phyloP scores from a whole-genome alignment of 2,329 filamentous ascomycete species.

The Calonectria fujianensis region DNA sequence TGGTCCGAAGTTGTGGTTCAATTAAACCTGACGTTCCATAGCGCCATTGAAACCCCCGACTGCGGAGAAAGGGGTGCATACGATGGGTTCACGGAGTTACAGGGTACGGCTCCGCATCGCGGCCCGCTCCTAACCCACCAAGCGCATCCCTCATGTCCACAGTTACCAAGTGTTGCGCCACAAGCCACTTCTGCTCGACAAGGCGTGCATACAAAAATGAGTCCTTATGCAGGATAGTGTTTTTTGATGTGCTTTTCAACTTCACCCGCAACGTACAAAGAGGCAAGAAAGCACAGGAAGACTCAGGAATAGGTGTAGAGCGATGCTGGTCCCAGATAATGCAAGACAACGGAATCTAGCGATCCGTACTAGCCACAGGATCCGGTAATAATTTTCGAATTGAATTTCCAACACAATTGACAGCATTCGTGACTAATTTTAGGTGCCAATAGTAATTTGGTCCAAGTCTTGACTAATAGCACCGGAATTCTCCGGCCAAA shows the following conservation, averaged over 20 bases:
- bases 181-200: not conserved
- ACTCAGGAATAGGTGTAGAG: no score
- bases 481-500: no score
- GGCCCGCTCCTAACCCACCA: not conserved
- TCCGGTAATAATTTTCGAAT: no score
- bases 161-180: not conserved
- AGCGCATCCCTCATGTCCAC: not conserved
- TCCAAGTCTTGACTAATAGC: no score
- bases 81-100: not conserved
- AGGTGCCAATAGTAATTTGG: no score
- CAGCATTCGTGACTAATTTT: no score
- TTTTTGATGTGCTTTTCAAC: not conserved
- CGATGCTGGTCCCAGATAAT: no score
- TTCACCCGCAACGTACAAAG: no score
- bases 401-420: no score
- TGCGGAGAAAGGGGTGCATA: not conserved
- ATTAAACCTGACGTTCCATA: not conserved
- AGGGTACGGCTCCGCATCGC: not conserved
- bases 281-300: not conserved
- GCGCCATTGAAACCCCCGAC: not conserved
- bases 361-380: no score
- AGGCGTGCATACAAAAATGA: not conserved
- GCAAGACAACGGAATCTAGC: no score
- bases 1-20: not conserved
- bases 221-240: not conserved